Conservation (phyloP, 805 yeast genomes). For the Ogataea pilisensis region DNA sequence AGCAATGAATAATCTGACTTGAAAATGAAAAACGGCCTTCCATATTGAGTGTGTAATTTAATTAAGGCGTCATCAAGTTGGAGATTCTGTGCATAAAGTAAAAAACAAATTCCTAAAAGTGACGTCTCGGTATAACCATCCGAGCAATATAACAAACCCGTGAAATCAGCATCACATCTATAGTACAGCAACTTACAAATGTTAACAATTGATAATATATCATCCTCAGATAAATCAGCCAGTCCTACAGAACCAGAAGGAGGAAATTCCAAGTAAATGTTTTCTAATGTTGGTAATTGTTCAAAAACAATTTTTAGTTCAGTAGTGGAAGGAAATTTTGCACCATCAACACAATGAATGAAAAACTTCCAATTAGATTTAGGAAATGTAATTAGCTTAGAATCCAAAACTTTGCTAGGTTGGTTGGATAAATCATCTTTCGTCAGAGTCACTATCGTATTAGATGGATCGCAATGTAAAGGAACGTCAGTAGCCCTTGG, state of each 20-base stretch:
- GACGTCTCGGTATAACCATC: constrained; percentile 95
- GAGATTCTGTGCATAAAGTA: constrained; percentile 64
- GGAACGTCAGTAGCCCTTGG: constrained; percentile 22
- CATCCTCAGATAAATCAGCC: constrained; percentile 62
- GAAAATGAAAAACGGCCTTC: constrained; percentile 82
- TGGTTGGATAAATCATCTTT: constrained; percentile 26
- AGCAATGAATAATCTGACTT: constrained; percentile 68
- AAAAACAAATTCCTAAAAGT: constrained; percentile 62
- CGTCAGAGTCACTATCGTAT: constrained; percentile 45
- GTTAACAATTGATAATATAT: constrained; percentile 59
- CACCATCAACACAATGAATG: constrained; percentile 57
- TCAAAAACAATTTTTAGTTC: constrained; percentile 31
- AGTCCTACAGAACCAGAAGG: constrained; percentile 80
- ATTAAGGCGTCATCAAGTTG: constrained; percentile 62
- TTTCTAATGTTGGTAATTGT: constrained; percentile 14
- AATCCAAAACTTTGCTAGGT: constrained; percentile 21
- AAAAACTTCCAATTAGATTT: constrained; percentile 51
- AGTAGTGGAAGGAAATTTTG: constrained; percentile 44
- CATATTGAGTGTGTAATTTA: constrained; percentile 55
- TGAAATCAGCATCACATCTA: constrained; percentile 31
- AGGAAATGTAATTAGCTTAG: constrained; percentile 44
- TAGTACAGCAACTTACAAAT: constrained; percentile 64
- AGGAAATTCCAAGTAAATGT: constrained; percentile 57
- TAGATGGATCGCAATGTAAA: constrained; percentile 45
- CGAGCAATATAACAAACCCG: constrained; percentile 66